phyloP scores from a whole-genome alignment of 768 basidiomycete species.

The Suillus sp. region DNA sequence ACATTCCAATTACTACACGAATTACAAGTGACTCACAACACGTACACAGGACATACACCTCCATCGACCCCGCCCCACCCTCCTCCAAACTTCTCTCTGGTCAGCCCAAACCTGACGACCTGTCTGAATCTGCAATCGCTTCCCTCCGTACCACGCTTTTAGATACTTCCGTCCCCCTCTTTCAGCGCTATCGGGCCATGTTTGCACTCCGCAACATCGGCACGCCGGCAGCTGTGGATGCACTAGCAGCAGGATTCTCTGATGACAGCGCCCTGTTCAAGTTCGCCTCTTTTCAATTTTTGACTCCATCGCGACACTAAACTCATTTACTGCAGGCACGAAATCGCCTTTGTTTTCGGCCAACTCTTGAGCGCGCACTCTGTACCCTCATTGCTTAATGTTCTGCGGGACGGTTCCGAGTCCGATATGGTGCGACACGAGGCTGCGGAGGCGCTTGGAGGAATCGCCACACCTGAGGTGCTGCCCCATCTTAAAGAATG shows the following conservation, averaged over 20 bases:
- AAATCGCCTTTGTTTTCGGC: constrained; percentile 98
- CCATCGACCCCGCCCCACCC: constrained; percentile 89
- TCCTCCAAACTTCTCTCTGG: constrained; percentile 63
- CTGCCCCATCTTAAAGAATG: constrained; percentile 85
- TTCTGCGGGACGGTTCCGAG: constrained; percentile 72
- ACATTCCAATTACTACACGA: background rate
- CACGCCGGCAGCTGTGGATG: constrained; percentile 80
- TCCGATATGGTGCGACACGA: constrained; percentile 98
- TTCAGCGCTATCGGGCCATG: constrained; percentile 97
- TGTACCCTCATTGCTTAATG: constrained; percentile 79
- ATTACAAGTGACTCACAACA: constrained; percentile 2
- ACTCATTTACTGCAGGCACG: constrained; percentile 64
- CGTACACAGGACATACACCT: constrained; percentile 63
- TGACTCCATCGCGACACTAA: background rate
- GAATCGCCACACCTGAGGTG: constrained; percentile 92
- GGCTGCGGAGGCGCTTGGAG: constrained; percentile 97
- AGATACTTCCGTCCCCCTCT: constrained; percentile 69
- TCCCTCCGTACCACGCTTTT: constrained; percentile 65
- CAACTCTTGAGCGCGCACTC: constrained; percentile 89
- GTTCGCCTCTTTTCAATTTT: constrained; percentile 45
- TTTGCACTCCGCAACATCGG: constrained; percentile 96
- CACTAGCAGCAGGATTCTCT: constrained; percentile 86
- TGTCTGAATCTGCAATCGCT: constrained; percentile 49
- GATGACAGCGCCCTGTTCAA: constrained; percentile 94
- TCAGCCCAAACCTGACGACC: constrained; percentile 51